A percentile compares a stretch with the other conserved stretches of the same genome.
Evolutionary conservation across 148 eudicot genomes (phyloP).

Genomic region (Cornus florida): DNA sequence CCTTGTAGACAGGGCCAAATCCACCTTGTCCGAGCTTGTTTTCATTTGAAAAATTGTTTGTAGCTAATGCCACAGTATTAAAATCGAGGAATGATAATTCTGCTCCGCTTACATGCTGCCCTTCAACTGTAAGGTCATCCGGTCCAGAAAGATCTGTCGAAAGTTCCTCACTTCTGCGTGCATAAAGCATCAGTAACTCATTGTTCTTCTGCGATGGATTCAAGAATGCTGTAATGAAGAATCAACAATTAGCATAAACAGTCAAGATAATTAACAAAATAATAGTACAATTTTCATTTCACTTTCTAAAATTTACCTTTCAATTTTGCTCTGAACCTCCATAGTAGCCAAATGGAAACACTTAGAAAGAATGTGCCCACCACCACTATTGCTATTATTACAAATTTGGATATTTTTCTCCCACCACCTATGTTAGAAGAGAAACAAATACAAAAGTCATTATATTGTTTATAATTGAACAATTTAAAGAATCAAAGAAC

Average conservation of each 20-base stretch:
- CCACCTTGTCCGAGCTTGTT: constrained; percentile 76
- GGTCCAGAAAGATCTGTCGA: constrained; percentile 35
- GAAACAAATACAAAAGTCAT: too few relatives aligned
- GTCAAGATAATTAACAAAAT: neutral
- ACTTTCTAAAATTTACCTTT: too few relatives aligned
- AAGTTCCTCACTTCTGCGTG: constrained; percentile 27
- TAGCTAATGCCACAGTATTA: constrained; percentile 37
- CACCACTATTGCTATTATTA: too few relatives aligned
- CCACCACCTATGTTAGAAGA: too few relatives aligned
- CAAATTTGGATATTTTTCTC: too few relatives aligned
- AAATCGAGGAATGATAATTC: constrained; percentile 39
- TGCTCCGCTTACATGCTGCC: constrained; percentile 26
- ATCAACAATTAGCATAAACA: neutral
- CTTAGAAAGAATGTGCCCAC: too few relatives aligned
- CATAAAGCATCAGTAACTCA: constrained; percentile 12
- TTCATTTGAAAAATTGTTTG: constrained; percentile 39
- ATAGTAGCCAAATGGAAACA: too few relatives aligned
- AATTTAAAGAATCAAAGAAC: too few relatives aligned
- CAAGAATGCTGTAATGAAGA: constrained; percentile 14
- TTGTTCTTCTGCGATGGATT: constrained; percentile 11
- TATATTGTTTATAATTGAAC: too few relatives aligned
- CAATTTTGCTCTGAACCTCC: too few relatives aligned
- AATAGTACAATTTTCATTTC: neutral
- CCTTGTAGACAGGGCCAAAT: constrained; percentile 72
- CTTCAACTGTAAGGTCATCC: constrained; percentile 22